Conservation (phyloP, 1,139 yeast species). For the Pichia sp. region DNA sequence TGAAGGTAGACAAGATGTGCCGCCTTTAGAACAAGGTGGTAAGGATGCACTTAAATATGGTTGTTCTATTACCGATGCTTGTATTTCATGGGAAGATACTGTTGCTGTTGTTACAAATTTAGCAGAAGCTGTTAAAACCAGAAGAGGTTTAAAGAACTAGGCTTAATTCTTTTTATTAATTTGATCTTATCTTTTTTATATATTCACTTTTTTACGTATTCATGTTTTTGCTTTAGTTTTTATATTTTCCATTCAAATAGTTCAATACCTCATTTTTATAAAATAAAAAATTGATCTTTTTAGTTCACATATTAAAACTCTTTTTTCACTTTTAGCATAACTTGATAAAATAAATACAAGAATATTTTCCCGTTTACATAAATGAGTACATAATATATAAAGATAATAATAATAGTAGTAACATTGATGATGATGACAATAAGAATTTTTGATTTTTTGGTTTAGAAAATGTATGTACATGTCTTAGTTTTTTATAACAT, state of each 20-base stretch:
- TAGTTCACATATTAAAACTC: too few relatives aligned
- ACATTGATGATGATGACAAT: background rate
- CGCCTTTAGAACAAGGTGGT: constrained; percentile 58
- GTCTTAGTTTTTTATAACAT: constrained; percentile 36
- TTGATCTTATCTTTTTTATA: background rate
- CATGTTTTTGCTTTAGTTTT: background rate
- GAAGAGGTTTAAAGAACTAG: constrained; percentile 40
- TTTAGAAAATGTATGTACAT: background rate
- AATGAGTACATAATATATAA: too few relatives aligned
- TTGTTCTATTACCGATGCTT: constrained; percentile 92
- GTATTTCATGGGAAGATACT: constrained; percentile 86
- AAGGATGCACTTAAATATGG: constrained; percentile 77
- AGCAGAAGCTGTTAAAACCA: constrained; percentile 71
- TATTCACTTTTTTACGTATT: background rate
- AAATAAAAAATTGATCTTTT: too few relatives aligned
- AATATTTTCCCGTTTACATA: too few relatives aligned
- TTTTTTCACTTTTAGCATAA: too few relatives aligned
- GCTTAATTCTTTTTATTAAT: background rate
- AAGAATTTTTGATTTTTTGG: background rate
- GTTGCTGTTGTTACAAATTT: constrained; percentile 62
- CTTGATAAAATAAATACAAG: too few relatives aligned
- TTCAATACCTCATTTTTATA: background rate
- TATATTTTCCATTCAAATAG: background rate
- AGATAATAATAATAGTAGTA: background rate
- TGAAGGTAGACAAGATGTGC: constrained; percentile 92